Evolutionary conservation across 345 rosid species (phyloP).

Genomic region (Salix exigua): DNA sequence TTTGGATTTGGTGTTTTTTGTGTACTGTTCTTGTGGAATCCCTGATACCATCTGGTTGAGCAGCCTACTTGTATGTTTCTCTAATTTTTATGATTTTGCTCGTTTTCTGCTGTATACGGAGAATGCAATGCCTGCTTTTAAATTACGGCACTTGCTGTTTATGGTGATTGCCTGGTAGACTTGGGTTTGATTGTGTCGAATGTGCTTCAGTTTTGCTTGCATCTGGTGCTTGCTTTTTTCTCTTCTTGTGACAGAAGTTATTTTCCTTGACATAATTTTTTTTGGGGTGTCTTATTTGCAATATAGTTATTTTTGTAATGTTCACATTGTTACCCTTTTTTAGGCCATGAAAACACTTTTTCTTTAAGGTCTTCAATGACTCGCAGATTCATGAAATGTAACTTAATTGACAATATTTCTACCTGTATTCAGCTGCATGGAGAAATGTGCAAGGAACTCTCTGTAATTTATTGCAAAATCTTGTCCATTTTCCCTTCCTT

Average conservation of each 20-base stretch:
- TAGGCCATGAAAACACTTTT: not conserved
- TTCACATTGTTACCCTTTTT: not conserved
- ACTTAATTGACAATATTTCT: conserved; percentile 7
- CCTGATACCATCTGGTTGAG: not conserved
- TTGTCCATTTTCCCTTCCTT: conserved; percentile 73
- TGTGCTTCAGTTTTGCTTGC: not conserved
- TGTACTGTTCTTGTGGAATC: not conserved
- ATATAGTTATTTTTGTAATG: not conserved
- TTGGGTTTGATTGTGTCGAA: not conserved
- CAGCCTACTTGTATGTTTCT: not conserved
- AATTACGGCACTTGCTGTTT: not conserved
- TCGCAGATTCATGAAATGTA: not conserved
- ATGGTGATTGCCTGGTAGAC: not conserved
- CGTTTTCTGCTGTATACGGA: not conserved
- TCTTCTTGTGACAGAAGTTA: not conserved
- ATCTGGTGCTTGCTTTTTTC: not conserved
- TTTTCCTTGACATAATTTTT: not conserved
- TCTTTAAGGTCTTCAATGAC: not conserved
- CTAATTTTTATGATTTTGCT: not conserved
- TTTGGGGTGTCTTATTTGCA: not conserved
- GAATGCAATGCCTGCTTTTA: not conserved
- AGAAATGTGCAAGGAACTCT: conserved; percentile 76
- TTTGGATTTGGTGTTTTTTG: not conserved
- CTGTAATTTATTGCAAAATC: conserved; percentile 65
- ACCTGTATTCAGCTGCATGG: conserved; percentile 69